Conservation (phyloP, 352 stramenopile genomes). For the Pythium dissotocum region DNA sequence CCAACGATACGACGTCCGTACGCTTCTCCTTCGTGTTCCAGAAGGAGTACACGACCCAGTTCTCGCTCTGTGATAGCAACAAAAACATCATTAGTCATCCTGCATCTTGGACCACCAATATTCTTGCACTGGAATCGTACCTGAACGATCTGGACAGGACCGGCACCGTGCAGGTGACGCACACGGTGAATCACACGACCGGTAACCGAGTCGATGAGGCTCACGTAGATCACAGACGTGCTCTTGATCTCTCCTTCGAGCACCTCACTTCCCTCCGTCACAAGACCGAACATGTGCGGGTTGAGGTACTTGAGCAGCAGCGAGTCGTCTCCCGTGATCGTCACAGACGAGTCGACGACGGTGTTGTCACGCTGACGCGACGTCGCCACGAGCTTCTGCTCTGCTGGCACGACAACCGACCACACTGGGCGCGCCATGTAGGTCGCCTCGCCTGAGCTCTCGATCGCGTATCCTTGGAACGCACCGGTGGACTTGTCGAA, state of each 20-base stretch:
- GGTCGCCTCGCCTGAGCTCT: slow-evolving; percentile 27
- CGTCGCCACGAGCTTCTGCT: slow-evolving; percentile 55
- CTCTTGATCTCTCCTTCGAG: slow-evolving; percentile 35
- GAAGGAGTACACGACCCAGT: slow-evolving; percentile 97
- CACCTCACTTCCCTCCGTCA: slow-evolving; percentile 73
- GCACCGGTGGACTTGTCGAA: slow-evolving; percentile 49
- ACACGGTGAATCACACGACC: slow-evolving; percentile 92
- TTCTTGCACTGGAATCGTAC: slow-evolving; percentile 25
- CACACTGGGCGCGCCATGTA: slow-evolving; percentile 61
- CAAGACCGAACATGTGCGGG: slow-evolving; percentile 93
- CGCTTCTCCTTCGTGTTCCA: slow-evolving; percentile 92
- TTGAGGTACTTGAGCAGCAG: slow-evolving; percentile 98
- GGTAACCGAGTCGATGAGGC: slow-evolving; percentile 93
- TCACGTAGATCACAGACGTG: slow-evolving; percentile 80
- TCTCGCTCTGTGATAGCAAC: slow-evolving; percentile 78
- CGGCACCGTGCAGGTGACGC: slow-evolving; percentile 78
- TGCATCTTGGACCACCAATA: background rate
- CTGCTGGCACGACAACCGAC: slow-evolving; percentile 65
- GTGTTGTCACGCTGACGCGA: slow-evolving; percentile 61
- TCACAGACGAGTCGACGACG: slow-evolving; percentile 77
- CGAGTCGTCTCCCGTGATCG: slow-evolving; percentile 93
- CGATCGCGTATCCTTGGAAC: slow-evolving; percentile 62
- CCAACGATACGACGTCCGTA: slow-evolving; percentile 81
- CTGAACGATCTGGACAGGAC: slow-evolving; percentile 70
- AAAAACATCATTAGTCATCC: slow-evolving; percentile 8